These are phyloP conservation scores for Fusarium floridanum DNA, from an alignment of 2,329 filamentous ascomycete genomes.

Conservation along the genomic window DNA sequence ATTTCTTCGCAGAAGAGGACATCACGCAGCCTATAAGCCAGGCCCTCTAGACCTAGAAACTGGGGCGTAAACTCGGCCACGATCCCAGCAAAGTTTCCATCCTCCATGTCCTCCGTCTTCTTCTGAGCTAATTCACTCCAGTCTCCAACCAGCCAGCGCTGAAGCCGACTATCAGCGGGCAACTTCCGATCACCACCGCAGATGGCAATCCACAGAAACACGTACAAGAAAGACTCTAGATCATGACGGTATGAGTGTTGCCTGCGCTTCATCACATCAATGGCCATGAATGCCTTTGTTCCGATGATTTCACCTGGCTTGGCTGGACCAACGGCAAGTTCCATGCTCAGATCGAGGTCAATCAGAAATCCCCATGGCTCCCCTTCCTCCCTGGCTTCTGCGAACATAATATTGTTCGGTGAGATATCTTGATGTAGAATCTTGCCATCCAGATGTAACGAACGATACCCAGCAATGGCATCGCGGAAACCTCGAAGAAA, in stretches of 20 bases:
- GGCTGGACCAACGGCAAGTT: conserved; percentile 36
- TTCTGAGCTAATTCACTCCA: neutral
- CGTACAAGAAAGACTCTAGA: conserved; percentile 48
- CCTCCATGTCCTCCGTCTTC: conserved; percentile 10
- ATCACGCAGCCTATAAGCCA: neutral
- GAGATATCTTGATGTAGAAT: conserved; percentile 56
- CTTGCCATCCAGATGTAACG: conserved; percentile 47
- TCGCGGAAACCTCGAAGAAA: conserved; percentile 52
- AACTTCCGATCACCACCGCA: neutral
- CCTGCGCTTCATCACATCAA: conserved; percentile 29
- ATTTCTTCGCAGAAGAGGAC: neutral
- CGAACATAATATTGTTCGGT: conserved; percentile 55
- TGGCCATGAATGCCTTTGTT: conserved; percentile 47
- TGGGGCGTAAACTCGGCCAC: neutral
- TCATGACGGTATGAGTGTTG: conserved; percentile 43
- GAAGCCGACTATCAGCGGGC: conserved; percentile 7
- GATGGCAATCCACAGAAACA: conserved; percentile 34
- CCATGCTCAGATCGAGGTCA: conserved; percentile 32
- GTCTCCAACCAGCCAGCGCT: neutral
- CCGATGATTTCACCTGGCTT: conserved; percentile 24
- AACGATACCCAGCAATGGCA: conserved; percentile 53
- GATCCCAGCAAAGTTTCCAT: neutral
- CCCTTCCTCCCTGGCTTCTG: conserved; percentile 19
- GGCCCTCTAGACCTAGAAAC: neutral
- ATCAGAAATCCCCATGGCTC: conserved; percentile 45